A percentile compares a stretch with the other conserved stretches of the same genome.
Conservation (phyloP, 495 filamentous ascomycete genomes). For the Acidomyces sp. region DNA sequence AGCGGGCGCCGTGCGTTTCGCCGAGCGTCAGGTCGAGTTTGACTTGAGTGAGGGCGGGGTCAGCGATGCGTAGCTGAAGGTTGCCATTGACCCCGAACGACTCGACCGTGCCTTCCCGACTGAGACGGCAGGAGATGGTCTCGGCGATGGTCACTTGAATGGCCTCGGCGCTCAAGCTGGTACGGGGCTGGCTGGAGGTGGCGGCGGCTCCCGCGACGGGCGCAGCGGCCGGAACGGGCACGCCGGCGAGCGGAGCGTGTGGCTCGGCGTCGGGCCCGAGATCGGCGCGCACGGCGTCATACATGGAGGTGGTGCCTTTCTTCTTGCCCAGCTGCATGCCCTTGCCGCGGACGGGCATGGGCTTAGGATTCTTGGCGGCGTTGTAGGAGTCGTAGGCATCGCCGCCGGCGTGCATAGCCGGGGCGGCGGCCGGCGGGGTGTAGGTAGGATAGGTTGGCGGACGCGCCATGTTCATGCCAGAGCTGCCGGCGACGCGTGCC, state of each 20-base stretch:
- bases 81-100: conserved; percentile 82
- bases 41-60: conserved; percentile 74
- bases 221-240: conserved; percentile 43
- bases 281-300: conserved; percentile 84
- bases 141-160: conserved; percentile 80
- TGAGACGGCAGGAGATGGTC: conserved; percentile 71
- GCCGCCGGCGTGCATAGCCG: conserved; percentile 53
- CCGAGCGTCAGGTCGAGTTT: conserved; percentile 66
- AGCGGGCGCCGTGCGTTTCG: conserved; percentile 65
- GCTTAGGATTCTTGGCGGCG: conserved; percentile 82
- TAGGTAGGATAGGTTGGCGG: conserved; percentile 78
- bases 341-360: conserved; percentile 69
- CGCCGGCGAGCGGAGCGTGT: conserved; percentile 60
- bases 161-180: conserved; percentile 7
- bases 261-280: conserved; percentile 68
- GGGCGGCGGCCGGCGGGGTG: conserved; percentile 42
- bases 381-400: conserved; percentile 88
- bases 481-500: conserved; percentile 28
- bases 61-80: conserved; percentile 74
- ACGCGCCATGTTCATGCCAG: conserved; percentile 42
- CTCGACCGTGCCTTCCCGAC: conserved; percentile 70
- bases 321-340: conserved; percentile 99
- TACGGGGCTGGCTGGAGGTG: conserved; percentile 14
- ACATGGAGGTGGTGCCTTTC: conserved; percentile 90
- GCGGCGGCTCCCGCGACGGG: conserved; percentile 27